Evolutionary conservation across 768 basidiomycete genomes (phyloP).

Genomic region (Serpula lacrymans): DNA sequence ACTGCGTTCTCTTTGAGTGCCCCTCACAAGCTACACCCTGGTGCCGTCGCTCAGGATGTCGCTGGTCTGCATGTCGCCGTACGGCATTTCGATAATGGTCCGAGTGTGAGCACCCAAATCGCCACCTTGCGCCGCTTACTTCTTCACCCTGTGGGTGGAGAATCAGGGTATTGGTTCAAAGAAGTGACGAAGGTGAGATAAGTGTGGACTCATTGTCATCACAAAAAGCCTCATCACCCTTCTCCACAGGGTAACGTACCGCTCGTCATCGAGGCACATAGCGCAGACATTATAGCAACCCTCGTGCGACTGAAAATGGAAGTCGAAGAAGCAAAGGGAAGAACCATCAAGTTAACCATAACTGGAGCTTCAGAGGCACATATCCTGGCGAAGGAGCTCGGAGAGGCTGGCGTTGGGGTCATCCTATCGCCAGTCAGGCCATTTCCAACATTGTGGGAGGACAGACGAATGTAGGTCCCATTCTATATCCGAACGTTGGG

Average conservation of each 20-base stretch:
- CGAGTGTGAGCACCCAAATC: constrained; percentile 80
- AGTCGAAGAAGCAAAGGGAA: constrained; percentile 45
- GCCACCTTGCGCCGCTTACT: constrained; percentile 67
- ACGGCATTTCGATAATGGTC: constrained; percentile 36
- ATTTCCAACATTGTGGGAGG: constrained; percentile 69
- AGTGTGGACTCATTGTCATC: constrained; percentile 47
- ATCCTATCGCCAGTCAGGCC: constrained; percentile 50
- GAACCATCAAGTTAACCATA: constrained; percentile 53
- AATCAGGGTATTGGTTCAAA: constrained; percentile 29
- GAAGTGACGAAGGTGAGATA: constrained; percentile 42
- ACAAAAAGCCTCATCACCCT: too few species aligned
- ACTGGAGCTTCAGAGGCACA: constrained; percentile 66
- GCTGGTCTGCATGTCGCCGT: constrained; percentile 63
- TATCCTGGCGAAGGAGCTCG: constrained; percentile 67
- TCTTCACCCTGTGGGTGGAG: constrained; percentile 24
- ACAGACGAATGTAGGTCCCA: constrained; percentile 29
- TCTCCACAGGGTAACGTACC: constrained; percentile 58
- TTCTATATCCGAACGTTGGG: neutral
- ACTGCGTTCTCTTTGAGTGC: constrained; percentile 56
- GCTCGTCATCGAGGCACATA: constrained; percentile 70
- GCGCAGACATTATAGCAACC: constrained; percentile 80
- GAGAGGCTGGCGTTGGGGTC: constrained; percentile 28
- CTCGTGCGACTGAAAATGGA: constrained; percentile 68
- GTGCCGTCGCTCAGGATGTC: constrained; percentile 58
- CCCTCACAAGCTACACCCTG: constrained; percentile 49